phyloP scores from a whole-genome alignment of 805 yeast genomes.

The Lipomyces oligophaga region DNA sequence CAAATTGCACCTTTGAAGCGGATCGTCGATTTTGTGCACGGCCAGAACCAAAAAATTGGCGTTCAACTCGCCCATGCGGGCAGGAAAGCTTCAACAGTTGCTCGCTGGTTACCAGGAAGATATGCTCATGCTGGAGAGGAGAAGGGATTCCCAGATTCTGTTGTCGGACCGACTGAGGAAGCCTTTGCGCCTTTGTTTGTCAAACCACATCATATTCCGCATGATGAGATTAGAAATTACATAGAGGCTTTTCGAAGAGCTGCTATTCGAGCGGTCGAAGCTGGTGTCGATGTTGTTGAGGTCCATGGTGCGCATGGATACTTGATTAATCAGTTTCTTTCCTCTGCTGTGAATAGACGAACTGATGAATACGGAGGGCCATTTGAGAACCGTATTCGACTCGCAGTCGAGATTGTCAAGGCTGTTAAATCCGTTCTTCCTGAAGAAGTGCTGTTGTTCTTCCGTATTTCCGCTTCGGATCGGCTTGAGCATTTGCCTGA shows the following conservation, averaged over 20 bases:
- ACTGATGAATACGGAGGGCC: conserved; percentile 63
- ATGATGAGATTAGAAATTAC: conserved; percentile 41
- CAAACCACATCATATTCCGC: conserved; percentile 43
- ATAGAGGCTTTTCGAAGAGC: conserved; percentile 45
- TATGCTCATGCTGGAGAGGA: conserved; percentile 22
- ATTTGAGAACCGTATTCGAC: conserved; percentile 53
- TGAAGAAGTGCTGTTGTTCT: conserved; percentile 45
- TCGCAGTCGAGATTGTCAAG: conserved; percentile 48
- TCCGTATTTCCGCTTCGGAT: conserved; percentile 49
- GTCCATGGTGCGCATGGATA: conserved; percentile 66
- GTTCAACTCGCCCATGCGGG: conserved; percentile 57
- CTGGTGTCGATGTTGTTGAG: conserved; percentile 63
- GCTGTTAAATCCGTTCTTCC: conserved; percentile 43
- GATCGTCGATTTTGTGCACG: conserved; percentile 45
- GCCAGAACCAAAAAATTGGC: conserved; percentile 45
- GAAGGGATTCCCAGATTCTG: conserved; percentile 36
- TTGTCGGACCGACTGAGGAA: conserved; percentile 48
- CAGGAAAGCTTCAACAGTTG: conserved; percentile 44
- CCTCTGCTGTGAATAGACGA: conserved; percentile 48
- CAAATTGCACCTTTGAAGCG: conserved; percentile 45
- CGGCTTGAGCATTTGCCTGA: conserved; percentile 31
- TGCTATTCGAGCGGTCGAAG: conserved; percentile 49
- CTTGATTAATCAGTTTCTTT: conserved; percentile 48
- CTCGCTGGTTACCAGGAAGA: conserved; percentile 31
- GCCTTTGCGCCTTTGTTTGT: conserved; percentile 32